Base-by-base conservation (phyloP, 2,329 filamentous ascomycete genomes). In the Fusarium bactridioides region DNA sequence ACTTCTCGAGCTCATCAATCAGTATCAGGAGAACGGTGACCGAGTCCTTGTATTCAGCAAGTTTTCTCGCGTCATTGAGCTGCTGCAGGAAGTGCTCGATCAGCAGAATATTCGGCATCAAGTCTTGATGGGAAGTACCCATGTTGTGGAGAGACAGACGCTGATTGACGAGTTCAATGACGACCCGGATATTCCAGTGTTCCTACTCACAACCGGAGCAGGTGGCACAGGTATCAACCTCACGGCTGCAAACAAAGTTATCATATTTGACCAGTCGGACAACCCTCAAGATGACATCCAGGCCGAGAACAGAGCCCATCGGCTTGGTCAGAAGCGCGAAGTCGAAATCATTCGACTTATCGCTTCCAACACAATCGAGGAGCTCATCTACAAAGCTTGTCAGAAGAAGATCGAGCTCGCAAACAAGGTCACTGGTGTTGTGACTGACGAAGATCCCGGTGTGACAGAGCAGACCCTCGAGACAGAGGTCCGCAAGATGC, bases 231-330 rank as follows among this genome's bases (percentile, higher is more conserved):
- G 96, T 44, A 97, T 99, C 84, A 99, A 99, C 81, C 84, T 99
- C 61, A 96, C 95, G 12, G 93, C 93, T 40, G 96, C 96, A 9
- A 98, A 98, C 85, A 98, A 98, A 83, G 95, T 99, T 75, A 90
- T 99, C 82, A 96, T 99, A 78, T 98, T 98, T 80, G 96, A 99
- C 82, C 93, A 93, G 72, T 94, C 92, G n/a, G 97, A 98, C 84
- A 99, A 99, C 76, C 96, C 96, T 0, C 96, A 99, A 79, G 95
- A 98, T 75, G 96, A 99, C 79, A 91, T 97, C n/a, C 96, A 99
- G 81, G 96, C 96, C 0, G 96, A 98, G 85, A 98, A 99, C 80
- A 91, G 96, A 23, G 96, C 96, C 1, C 96, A 99, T 82, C 92
- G 96, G 19, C 93, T 99, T 13, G 96, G 96, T 0, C 96, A 99